Evolutionary conservation across 495 filamentous ascomycete species (phyloP), one percentile per base, ranked within the genome.

Genomic region (Xylaria longipes): DNA sequence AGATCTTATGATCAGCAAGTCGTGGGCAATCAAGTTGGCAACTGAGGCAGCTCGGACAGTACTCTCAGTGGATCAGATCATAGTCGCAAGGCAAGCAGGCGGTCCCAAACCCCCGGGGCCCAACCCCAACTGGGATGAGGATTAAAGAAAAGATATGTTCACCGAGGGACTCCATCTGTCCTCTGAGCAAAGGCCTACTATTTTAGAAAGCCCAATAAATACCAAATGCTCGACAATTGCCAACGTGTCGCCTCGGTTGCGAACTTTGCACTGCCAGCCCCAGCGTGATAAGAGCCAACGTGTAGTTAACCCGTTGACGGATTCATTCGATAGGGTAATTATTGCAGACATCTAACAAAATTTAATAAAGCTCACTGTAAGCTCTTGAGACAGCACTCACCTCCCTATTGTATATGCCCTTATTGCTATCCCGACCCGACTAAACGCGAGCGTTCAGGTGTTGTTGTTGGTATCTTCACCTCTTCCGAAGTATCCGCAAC

Each of bases 81-180:
- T 99, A 78, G 97, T 99, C 60, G 94, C 97, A 64, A 90, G 95
- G 82, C 95, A 98, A 83, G 97, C 97, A 31, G 97, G 97, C 77
- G 97, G 97, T 45, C 97, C 97, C 39, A 99, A 99, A 85, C 94
- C 94, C 39, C 96, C 97, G 15, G 94, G 92, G 22, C 94, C 93
- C 58, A 97, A 97, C 85, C 89, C 94, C 33, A 96, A 97, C 87
- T 99, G 97, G 97, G 97, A 99, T 83, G 94, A 98, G 83, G 95
- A 98, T 84, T 97, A 90, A 83, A 71, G 61, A 33, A 58, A 50
- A 22, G 29, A 6, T 27, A 45, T 64, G n/a, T 56, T 52, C 29
- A 70, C 45, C 43, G 46, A 56, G 46, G n/a, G 46, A 33, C 33
- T 56, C 35, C 3, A 35, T 22, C 31, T 41, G 20, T 39, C 29